Base-by-base conservation (phyloP, 2,329 filamentous ascomycete species). In the Lecanicillium sp. region DNA sequence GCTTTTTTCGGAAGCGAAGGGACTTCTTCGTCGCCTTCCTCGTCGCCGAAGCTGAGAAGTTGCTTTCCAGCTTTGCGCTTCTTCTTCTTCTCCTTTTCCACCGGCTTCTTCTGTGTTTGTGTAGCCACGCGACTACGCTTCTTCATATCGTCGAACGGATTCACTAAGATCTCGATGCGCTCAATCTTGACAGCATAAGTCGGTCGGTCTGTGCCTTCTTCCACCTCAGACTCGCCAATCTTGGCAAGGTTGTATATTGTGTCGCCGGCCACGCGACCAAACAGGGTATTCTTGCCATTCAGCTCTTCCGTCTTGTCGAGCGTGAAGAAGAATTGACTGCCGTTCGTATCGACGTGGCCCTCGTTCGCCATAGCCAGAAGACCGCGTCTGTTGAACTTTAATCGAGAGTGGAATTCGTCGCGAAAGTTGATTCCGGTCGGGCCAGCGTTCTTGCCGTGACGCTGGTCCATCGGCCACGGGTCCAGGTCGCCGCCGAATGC, bases 281-380 rank as follows among this genome's bases (percentile, higher is more conserved):
- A 97, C 64, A 97, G 71, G 1, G 93, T 97, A 65, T 96, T 96
- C 68, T 87, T 88, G 44, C 85, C 86, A 56, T 86, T 88, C 60
- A 98, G 66, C 71, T 97, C 90, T 21, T 89, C 83, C 20, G 90
- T 75, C 61, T 85, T 90, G 54, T 82, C 90, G 45, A 98, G 69
- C 0, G 93, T 97, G 52, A 98, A 84, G 71, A 98, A 98, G 74
- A 97, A 97, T 67, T 98, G 93, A 65, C 89, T 95, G 27, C 89
- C 87, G 69, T 97, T 97, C 47, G 87, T 87, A 59, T 90, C 76
- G 24, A 78, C 77, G 44, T 70, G 71, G 38, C 90, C 84, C 52
- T 87, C 85, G 66, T 97, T 97, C 23, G 93, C 93, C 90, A 97
- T 96, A n/a, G 87, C 93, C 57, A 98, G 68, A 58, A 97, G 69